These are phyloP conservation scores for Pythium rishiriense DNA, from an alignment of 352 stramenopile species.

Conservation along the genomic window DNA sequence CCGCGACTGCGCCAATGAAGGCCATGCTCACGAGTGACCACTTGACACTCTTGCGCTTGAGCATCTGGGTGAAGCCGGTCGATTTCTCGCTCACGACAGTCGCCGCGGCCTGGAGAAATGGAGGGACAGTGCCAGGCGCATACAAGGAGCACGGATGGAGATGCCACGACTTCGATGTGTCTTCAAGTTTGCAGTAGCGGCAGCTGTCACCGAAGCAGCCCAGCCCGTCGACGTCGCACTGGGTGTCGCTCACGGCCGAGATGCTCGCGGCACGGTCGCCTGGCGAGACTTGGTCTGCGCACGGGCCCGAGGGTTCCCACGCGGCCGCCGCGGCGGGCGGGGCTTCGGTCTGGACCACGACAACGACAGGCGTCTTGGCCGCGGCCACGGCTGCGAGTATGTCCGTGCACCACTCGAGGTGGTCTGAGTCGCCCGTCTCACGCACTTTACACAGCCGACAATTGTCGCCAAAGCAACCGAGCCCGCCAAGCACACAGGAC, in stretches of 20 bases:
- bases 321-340: not conserved
- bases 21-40: constrained; percentile 15
- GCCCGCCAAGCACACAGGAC: constrained; percentile 23
- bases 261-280: constrained; percentile 25
- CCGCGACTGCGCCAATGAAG: constrained; percentile 19
- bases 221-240: constrained; percentile 17
- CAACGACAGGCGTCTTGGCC: not conserved
- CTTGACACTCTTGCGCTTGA: constrained; percentile 14
- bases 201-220: constrained; percentile 26
- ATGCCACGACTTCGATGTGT: constrained; percentile 15
- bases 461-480: constrained; percentile 27
- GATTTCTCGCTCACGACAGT: constrained; percentile 4
- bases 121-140: not conserved
- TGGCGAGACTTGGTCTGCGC: constrained; percentile 12
- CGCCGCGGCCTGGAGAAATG: constrained; percentile 14
- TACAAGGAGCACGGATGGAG: constrained; percentile 21
- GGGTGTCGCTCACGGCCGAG: constrained; percentile 11
- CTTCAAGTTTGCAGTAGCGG: constrained; percentile 29
- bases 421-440: constrained; percentile 11
- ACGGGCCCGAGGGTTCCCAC: constrained; percentile 9
- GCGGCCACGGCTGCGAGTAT: constrained; percentile 1
- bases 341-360: not conserved
- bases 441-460: constrained; percentile 33
- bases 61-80: constrained; percentile 2
- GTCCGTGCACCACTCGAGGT: constrained; percentile 20